Conservation (phyloP, 345 rosid genomes). For the Balakata baccata region DNA sequence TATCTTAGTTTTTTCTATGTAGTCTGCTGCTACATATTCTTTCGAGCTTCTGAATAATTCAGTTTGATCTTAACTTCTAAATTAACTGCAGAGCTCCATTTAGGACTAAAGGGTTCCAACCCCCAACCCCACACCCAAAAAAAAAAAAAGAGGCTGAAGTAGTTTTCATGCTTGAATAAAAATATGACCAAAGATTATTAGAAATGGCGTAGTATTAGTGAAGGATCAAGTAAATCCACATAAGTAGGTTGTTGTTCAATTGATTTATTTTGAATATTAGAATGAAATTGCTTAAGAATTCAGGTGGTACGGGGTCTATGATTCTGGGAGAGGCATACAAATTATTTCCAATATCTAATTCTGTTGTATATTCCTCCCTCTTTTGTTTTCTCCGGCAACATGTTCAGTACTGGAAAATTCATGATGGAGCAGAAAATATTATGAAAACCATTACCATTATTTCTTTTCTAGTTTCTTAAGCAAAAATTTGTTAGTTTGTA, state of each 20-base stretch:
- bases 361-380: background rate
- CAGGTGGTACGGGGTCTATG: background rate
- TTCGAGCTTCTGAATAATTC: background rate
- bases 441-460: background rate
- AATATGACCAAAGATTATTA: background rate
- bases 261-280: background rate
- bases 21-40: background rate
- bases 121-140: too few species aligned
- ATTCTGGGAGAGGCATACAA: background rate
- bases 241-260: background rate
- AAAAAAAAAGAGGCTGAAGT: too few species aligned
- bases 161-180: too few species aligned
- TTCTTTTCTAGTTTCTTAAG: background rate
- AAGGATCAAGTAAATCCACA: background rate
- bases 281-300: background rate
- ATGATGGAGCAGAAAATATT: background rate
- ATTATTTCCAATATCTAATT: background rate
- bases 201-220: background rate
- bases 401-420: background rate
- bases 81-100: background rate
- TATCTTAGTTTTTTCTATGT: background rate
- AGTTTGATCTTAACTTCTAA: background rate
- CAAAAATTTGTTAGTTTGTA: background rate
- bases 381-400: background rate
- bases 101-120: too few species aligned